Conservation (phyloP, 192 early-diverging fungal genomes). For the Backusella tarrabulga region DNA sequence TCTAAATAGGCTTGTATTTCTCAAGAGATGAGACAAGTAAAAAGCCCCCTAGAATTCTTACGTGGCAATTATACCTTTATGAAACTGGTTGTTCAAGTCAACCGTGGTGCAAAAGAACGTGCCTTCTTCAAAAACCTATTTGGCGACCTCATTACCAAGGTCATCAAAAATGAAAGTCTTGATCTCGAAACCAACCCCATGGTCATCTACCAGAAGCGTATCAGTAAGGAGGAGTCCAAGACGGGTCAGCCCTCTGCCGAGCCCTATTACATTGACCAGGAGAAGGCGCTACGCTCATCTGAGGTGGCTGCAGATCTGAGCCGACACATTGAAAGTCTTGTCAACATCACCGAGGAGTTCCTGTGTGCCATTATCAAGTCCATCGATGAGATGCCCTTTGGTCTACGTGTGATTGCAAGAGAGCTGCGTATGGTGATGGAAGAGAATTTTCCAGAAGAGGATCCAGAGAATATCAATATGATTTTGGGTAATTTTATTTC, state of each 20-base stretch:
- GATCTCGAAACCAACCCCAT: constrained; percentile 92
- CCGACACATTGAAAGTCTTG: constrained; percentile 72
- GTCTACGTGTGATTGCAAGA: constrained; percentile 94
- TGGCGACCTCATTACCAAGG: constrained; percentile 75
- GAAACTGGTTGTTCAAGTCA: constrained; percentile 94
- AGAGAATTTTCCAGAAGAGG: constrained; percentile 79
- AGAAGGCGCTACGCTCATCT: constrained; percentile 80
- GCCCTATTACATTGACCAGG: constrained; percentile 72
- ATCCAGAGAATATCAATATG: constrained; percentile 79
- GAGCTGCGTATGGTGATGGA: constrained; percentile 78
- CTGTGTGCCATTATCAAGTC: constrained; percentile 78
- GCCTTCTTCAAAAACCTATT: constrained; percentile 86
- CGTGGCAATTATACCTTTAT: constrained; percentile 96
- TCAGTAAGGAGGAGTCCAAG: constrained; percentile 86
- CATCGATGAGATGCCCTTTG: constrained; percentile 88
- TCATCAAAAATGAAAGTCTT: constrained; percentile 74
- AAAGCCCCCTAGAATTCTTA: constrained; percentile 87
- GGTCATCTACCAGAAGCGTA: constrained; percentile 82
- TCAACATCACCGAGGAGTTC: constrained; percentile 81
- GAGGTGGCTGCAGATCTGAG: constrained; percentile 71
- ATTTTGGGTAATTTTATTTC: constrained; percentile 95
- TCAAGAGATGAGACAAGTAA: constrained; percentile 85
- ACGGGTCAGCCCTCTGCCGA: constrained; percentile 81
- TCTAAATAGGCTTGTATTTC: constrained; percentile 62
- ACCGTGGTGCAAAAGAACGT: constrained; percentile 93